These are phyloP conservation scores for Acidomyces sp. DNA, from an alignment of 495 filamentous ascomycete species.

Conservation along the genomic window DNA sequence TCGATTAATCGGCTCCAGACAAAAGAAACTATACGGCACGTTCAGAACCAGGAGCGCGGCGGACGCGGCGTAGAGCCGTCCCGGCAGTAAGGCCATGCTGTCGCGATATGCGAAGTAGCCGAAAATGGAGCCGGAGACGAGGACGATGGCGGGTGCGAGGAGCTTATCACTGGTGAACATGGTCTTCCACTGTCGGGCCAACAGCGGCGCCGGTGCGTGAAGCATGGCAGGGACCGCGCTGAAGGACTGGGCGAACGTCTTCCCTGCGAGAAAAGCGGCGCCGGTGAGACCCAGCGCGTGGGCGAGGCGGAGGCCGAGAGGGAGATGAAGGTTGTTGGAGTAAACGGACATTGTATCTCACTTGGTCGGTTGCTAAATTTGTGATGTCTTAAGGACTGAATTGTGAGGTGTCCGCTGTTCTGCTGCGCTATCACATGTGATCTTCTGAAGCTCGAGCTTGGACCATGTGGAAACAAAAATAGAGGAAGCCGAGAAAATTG, in stretches of 20 bases:
- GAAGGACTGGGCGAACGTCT: slow-evolving; percentile 31
- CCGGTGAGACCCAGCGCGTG: slow-evolving; percentile 15
- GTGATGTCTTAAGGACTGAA: neutral
- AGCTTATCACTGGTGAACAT: slow-evolving; percentile 27
- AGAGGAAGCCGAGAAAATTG: too few species aligned
- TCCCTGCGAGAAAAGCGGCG: slow-evolving; percentile 25
- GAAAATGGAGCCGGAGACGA: slow-evolving; percentile 27
- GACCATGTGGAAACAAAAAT: too few species aligned
- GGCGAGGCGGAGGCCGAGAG: slow-evolving; percentile 5
- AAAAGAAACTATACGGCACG: slow-evolving; percentile 37
- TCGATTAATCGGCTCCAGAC: slow-evolving; percentile 31
- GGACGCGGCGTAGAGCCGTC: slow-evolving; percentile 35
- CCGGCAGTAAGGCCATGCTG: neutral
- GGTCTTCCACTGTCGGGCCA: slow-evolving; percentile 39
- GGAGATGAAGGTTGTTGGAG: slow-evolving; percentile 2
- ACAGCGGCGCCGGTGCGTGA: slow-evolving; percentile 37
- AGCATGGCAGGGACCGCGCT: slow-evolving; percentile 38
- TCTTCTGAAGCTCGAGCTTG: neutral
- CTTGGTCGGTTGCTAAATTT: neutral
- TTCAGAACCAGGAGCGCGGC: slow-evolving; percentile 32
- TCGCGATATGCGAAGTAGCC: slow-evolving; percentile 34
- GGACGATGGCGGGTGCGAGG: slow-evolving; percentile 26
- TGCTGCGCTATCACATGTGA: neutral
- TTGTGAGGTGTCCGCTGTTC: neutral
- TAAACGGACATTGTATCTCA: slow-evolving; percentile 1